Evolutionary conservation across 2,329 filamentous ascomycete species (phyloP).

Genomic region (Colletotrichum gigasporum): DNA sequence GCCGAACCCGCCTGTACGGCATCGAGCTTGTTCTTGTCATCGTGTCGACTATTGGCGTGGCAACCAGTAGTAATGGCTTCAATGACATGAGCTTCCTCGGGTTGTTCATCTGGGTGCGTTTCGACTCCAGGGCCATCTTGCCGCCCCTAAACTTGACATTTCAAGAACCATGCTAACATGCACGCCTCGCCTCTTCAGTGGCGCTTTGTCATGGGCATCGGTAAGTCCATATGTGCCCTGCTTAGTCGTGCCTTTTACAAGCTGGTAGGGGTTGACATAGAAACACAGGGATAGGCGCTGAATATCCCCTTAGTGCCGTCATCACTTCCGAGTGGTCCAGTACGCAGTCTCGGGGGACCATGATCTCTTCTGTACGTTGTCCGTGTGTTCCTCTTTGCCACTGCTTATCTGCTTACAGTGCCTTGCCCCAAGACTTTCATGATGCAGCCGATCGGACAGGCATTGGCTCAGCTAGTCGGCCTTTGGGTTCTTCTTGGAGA

Average conservation of each 20-base stretch:
- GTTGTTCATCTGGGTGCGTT: constrained; percentile 57
- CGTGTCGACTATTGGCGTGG: constrained; percentile 65
- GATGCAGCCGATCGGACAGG: constrained; percentile 75
- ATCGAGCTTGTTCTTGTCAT: constrained; percentile 65
- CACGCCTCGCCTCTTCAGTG: constrained; percentile 41
- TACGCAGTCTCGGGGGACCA: constrained; percentile 71
- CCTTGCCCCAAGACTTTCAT: constrained; percentile 54
- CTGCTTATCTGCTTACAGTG: neutral
- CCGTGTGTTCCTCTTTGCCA: neutral
- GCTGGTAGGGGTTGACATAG: no score
- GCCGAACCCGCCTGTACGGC: constrained; percentile 65
- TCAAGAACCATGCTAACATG: neutral
- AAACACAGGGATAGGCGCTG: constrained; percentile 59
- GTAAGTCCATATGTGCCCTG: constrained; percentile 37
- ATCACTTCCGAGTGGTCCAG: constrained; percentile 74
- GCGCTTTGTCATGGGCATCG: constrained; percentile 64
- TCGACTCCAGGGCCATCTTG: neutral
- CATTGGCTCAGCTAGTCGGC: constrained; percentile 70
- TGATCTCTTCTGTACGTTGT: constrained; percentile 68
- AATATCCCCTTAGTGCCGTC: constrained; percentile 73
- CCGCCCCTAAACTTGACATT: neutral
- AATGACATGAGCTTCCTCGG: constrained; percentile 59
- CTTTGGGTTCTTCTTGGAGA: constrained; percentile 61
- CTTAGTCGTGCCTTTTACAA: neutral
- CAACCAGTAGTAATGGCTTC: constrained; percentile 61